Percentiles rank a stretch among this genome's conserved stretches.
phyloP scores from a whole-genome alignment of 2,329 filamentous ascomycete genomes.

The Chaetomium sp. region DNA sequence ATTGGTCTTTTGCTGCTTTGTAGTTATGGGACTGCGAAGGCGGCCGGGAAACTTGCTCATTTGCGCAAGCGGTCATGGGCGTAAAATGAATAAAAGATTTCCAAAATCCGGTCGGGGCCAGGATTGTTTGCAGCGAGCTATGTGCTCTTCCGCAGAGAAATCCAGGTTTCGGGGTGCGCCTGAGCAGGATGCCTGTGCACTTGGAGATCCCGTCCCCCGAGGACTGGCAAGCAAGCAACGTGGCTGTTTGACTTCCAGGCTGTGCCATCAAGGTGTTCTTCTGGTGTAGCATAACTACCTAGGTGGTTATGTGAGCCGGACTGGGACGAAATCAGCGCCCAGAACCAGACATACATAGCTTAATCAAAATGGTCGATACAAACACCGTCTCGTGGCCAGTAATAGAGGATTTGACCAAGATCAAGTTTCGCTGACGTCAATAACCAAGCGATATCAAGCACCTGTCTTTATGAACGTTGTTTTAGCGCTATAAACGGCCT shows the following conservation, averaged over 20 bases:
- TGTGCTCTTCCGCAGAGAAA: constrained; percentile 3
- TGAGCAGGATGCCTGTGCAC: not conserved
- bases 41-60: constrained; percentile 42
- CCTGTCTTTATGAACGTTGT: too few species aligned
- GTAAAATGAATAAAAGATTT: constrained; percentile 36
- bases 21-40: constrained; percentile 32
- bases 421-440: constrained; percentile 14
- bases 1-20: constrained; percentile 45
- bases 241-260: constrained; percentile 11
- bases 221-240: constrained; percentile 12
- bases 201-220: too few species aligned
- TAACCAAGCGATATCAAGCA: not conserved
- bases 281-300: not conserved
- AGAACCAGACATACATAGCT: too few species aligned
- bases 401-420: too few species aligned
- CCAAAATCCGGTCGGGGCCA: constrained; percentile 22
- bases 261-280: constrained; percentile 4
- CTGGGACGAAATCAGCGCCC: not conserved
- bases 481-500: too few species aligned
- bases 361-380: too few species aligned
- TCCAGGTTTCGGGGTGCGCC: constrained; percentile 9
- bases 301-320: constrained; percentile 5
- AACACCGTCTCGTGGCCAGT: too few species aligned
- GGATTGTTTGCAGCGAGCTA: constrained; percentile 12
- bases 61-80: constrained; percentile 43